Percentiles rank a stretch among this genome's conserved stretches.
Evolutionary conservation across 768 basidiomycete genomes (phyloP).

Genomic region (Podaxis carcinomalis): DNA sequence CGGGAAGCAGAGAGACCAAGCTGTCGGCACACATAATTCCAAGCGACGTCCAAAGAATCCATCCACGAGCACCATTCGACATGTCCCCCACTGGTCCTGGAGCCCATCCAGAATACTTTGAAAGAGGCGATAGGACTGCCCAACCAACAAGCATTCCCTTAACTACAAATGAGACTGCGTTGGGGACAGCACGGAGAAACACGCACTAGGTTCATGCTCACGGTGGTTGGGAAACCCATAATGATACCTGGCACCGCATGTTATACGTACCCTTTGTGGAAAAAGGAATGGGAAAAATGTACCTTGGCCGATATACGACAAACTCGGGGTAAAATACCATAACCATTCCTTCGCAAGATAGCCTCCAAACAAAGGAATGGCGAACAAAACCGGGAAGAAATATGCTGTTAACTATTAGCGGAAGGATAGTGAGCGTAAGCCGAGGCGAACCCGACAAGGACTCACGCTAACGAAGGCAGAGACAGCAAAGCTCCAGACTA

Average conservation of each 20-base stretch:
- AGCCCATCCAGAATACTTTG: conserved; percentile 84
- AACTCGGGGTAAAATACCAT: conserved; percentile 90
- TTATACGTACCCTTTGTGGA: not conserved
- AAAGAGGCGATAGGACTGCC: conserved; percentile 87
- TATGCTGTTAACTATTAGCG: conserved; percentile 73
- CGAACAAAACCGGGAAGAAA: conserved; percentile 85
- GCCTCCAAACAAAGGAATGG: conserved; percentile 80
- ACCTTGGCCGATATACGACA: conserved; percentile 94
- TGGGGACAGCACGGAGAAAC: not conserved
- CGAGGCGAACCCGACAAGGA: not conserved
- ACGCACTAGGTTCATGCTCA: conserved; percentile 86
- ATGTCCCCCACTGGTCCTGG: conserved; percentile 89
- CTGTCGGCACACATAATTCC: conserved; percentile 96
- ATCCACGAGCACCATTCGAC: conserved; percentile 84
- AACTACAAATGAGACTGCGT: not conserved
- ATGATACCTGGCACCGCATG: conserved; percentile 64
- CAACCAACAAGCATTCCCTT: conserved; percentile 97
- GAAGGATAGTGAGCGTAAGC: not conserved
- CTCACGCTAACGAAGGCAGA: conserved; percentile 76
- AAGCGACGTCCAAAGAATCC: conserved; percentile 95
- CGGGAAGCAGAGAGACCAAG: conserved; percentile 79
- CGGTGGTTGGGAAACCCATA: conserved; percentile 94
- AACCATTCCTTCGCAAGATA: conserved; percentile 85
- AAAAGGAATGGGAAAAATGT: conserved; percentile 8
- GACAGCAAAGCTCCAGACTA: conserved; percentile 73